Evolutionary conservation across 2,329 filamentous ascomycete genomes (phyloP), one percentile per base, ranked within the genome.

Genomic region (Fusarium newnesense): DNA sequence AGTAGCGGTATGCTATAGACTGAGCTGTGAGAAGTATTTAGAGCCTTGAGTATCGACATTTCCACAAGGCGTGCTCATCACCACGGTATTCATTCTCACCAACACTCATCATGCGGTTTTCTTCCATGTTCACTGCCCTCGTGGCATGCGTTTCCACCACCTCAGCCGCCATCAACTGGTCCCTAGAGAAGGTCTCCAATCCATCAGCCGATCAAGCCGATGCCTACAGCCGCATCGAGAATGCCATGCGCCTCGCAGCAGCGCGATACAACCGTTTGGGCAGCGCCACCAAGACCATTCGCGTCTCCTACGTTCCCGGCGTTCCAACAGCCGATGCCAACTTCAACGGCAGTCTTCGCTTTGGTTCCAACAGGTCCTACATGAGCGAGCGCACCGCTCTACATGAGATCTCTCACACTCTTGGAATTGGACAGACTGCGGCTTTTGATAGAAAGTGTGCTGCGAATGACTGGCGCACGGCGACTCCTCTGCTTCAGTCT

Each of bases 311-410:
- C 76, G 75, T 79, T 13, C 83, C 85, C 11, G 79, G 83, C 26
- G 84, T 87, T 16, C 79, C 81, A 13, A 86, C 85, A 0, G 85
- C 85, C 30, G 85, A 86, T 70, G 85, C 81, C 13, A 84, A 77
- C 80, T 84, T 81, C 77, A 85, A 83, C 74, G 85, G 85, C 44
- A 82, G 84, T 75, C 78, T 86, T n/a, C 83, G 85, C 19, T 86
- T 87, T 76, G 85, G 84, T 9, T 78, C 80, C 18, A 80, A 85
- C 79, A 76, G 85, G 13, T 69, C 81, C 1, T 86, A 84, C 79
- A 86, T 87, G 85, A 86, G 76, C 53, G 83, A 86, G 76, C 84
- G 85, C 19, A 86, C 84, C 7, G 84, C 85, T 9, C 79, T 87
- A 74, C 85, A 87, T 72, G 85, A 87, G 78, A 85, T 85, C 47